Percentiles rank a stretch among this genome's conserved stretches.
Evolutionary conservation across 2,329 filamentous ascomycete genomes (phyloP).

Genomic region (Fusarium albidum): DNA sequence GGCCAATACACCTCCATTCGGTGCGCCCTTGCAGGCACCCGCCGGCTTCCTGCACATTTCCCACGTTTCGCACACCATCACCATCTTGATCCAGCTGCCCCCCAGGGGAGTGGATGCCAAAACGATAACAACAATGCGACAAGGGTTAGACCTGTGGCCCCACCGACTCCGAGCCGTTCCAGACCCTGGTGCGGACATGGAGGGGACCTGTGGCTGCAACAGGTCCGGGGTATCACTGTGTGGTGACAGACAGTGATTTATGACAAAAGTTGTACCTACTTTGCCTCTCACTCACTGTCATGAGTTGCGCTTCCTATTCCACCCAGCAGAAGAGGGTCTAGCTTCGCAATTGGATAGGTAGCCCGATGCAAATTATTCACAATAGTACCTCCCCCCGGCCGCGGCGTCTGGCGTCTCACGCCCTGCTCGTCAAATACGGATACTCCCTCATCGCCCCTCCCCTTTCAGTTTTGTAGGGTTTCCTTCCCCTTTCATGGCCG

Average conservation of each 20-base stretch:
- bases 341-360: constrained; percentile 14
- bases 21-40: constrained; percentile 4
- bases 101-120: neutral
- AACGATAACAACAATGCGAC: constrained; percentile 14
- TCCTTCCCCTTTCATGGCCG: constrained; percentile 5
- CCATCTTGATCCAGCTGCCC: neutral
- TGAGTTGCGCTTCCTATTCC: no score
- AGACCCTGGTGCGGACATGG: constrained; percentile 15
- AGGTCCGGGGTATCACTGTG: constrained; percentile 40
- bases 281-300: constrained; percentile 3
- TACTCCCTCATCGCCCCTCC: constrained; percentile 18
- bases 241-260: no score
- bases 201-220: constrained; percentile 31
- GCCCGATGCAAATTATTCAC: constrained; percentile 3
- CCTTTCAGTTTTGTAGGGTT: constrained; percentile 20
- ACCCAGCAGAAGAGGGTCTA: no score
- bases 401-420: constrained; percentile 1
- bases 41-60: constrained; percentile 4
- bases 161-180: constrained; percentile 33
- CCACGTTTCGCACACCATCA: neutral
- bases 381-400: neutral
- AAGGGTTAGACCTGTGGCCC: constrained; percentile 23
- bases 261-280: no score
- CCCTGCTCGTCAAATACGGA: constrained; percentile 4
- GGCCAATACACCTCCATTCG: constrained; percentile 10